phyloP scores from a whole-genome alignment of 305 asterid species.

The Fraxinus dipetala region DNA sequence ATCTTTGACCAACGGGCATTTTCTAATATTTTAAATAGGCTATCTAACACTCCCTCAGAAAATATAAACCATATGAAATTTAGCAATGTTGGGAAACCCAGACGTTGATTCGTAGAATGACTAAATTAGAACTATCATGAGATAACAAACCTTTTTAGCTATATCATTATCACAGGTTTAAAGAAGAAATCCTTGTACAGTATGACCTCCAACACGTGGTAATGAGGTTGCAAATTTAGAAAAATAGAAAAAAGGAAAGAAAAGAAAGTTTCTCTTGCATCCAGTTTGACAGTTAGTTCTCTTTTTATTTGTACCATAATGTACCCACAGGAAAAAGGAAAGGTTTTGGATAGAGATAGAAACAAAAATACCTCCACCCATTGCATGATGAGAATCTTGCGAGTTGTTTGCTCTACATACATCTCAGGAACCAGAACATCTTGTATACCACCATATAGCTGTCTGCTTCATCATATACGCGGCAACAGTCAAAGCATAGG shows the following conservation, averaged over 20 bases:
- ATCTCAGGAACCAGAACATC: conserved; percentile 91
- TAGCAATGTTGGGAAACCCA: background rate
- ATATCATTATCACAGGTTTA: conserved; percentile 10
- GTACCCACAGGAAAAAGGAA: conserved; percentile 9
- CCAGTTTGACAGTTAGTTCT: background rate
- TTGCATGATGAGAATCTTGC: conserved; percentile 83
- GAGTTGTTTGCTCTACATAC: conserved; percentile 70
- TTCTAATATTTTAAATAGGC: background rate
- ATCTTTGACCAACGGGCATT: background rate
- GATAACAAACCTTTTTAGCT: background rate
- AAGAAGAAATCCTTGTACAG: background rate
- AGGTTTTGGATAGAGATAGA: conserved; percentile 13
- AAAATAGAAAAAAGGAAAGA: background rate
- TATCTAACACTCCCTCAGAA: background rate
- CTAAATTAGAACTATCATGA: background rate
- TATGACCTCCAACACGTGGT: conserved; percentile 17
- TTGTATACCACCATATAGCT: conserved; percentile 68
- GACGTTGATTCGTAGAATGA: background rate
- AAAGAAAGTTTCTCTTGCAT: conserved; percentile 1
- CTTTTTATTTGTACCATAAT: background rate
- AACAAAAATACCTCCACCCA: conserved; percentile 77
- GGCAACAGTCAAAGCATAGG: conserved; percentile 21
- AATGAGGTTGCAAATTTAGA: conserved; percentile 6
- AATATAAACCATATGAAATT: background rate
- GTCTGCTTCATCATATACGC: conserved; percentile 41